These are phyloP conservation scores for Neurospora sp. DNA, from an alignment of 495 filamentous ascomycete species.

Conservation along the genomic window DNA sequence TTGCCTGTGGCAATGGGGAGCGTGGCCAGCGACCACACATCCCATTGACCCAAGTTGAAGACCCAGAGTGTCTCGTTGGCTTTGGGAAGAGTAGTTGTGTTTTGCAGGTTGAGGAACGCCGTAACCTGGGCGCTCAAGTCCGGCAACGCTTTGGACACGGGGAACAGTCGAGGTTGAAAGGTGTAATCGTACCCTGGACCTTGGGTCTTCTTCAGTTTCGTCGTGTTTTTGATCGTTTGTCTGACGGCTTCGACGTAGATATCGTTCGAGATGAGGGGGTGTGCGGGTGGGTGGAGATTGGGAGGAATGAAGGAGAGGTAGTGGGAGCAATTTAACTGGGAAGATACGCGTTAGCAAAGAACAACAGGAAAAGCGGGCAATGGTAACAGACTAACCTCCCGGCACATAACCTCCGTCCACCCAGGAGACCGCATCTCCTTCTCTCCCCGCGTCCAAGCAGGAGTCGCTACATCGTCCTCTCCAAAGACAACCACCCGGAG, in stretches of 20 bases:
- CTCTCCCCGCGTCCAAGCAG: conserved; percentile 5
- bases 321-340: conserved; percentile 23
- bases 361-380: neutral
- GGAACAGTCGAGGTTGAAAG: conserved; percentile 26
- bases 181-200: conserved; percentile 24
- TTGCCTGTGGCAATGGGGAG: conserved; percentile 25
- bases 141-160: conserved; percentile 13
- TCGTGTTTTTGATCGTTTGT: conserved; percentile 1
- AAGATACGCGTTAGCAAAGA: conserved; percentile 18
- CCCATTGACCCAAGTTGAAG: conserved; percentile 37
- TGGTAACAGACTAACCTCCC: conserved; percentile 8
- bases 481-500: conserved; percentile 25
- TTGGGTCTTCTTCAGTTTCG: neutral
- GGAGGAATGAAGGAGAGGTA: conserved; percentile 23
- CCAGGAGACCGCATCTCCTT: conserved; percentile 2
- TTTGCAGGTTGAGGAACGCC: conserved; percentile 23
- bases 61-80: conserved; percentile 32
- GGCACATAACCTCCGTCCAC: conserved; percentile 21
- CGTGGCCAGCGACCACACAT: conserved; percentile 34
- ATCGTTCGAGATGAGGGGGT: conserved; percentile 21
- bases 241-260: conserved; percentile 21
- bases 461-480: conserved; percentile 21
- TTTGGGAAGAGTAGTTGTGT: conserved; percentile 9
- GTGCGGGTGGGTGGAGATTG: conserved; percentile 8
- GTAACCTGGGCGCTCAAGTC: conserved; percentile 33